phyloP scores from a whole-genome alignment of 78 protist species.

The Dictyostelium discoideum region DNA sequence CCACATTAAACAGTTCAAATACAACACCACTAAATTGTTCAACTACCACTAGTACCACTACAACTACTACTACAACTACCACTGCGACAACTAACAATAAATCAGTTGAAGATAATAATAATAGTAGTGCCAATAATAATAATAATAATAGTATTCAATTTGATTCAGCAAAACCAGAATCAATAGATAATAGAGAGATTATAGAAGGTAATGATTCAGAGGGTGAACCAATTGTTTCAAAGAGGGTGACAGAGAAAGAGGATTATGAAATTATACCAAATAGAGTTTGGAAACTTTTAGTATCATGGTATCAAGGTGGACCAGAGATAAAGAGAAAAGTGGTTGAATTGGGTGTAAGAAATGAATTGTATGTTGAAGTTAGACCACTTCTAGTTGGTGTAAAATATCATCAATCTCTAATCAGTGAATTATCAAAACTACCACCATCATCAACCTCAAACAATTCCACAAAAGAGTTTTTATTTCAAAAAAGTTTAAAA shows the following conservation, averaged over 20 bases:
- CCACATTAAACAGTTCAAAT: neutral
- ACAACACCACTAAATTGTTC: neutral
- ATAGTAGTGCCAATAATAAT: neutral
- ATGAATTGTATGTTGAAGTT: slow-evolving; percentile 58
- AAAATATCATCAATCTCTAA: neutral
- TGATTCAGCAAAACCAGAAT: slow-evolving; percentile 63
- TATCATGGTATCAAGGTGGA: slow-evolving; percentile 72
- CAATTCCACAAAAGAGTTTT: neutral
- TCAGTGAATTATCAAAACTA: neutral
- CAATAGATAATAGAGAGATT: slow-evolving; percentile 57
- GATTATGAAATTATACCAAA: slow-evolving; percentile 61
- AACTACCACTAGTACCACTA: neutral
- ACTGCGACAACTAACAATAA: neutral
- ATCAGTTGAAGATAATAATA: neutral
- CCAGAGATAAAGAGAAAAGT: slow-evolving; percentile 65
- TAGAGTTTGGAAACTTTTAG: slow-evolving; percentile 30
- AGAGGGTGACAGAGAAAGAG: neutral
- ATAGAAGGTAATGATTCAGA: slow-evolving; percentile 63
- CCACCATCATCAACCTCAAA: neutral
- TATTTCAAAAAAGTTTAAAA: slow-evolving; percentile 45
- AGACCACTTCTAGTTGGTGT: slow-evolving; percentile 28
- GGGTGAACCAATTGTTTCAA: slow-evolving; percentile 4
- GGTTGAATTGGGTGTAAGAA: slow-evolving; percentile 47
- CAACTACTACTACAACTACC: neutral
- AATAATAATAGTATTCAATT: neutral